Evolutionary conservation across 371 early-diverging fungal species (phyloP), one percentile per base, ranked within the genome.

Genomic region (Blakeslea trispora): DNA sequence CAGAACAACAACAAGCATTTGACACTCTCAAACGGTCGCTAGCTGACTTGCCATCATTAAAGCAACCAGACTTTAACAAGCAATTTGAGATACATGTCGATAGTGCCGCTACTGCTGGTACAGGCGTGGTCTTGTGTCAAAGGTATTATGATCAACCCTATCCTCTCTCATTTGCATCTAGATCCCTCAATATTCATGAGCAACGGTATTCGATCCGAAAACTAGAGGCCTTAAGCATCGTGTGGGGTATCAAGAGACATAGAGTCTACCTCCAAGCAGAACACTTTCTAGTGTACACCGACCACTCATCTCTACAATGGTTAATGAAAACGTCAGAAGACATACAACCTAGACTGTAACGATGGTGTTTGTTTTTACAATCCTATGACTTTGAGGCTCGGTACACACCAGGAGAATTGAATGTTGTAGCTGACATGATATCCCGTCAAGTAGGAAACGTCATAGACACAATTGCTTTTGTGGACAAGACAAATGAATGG

Each of bases 161-260:
- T 46, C 46, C 55, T 14, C 23, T 54, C 3, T 24, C 47, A 0
- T 63, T 44, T 40, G 54, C 57, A 11, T 57, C 57, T 37, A 13
- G 56, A 0, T 39, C 48, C 7, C 19, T 55, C 1, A 31, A 48
- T 1, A 21, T 11, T 8, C 28, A 39, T 4, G 56, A 55, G 28
- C 17, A 23, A 15, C 39, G 42, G n/a, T 55, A 55, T 13, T 24
- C 31, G 4, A 28, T 55, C 0, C 49, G 21, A 18, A 49, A 55
- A 48, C 24, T 48, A 7, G 48, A 55, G 18, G 13, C 14, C 15
- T 22, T 55, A 3, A 28, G 41, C 2, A 31, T 55, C 11, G 3
- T 5, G 3, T 28, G 28, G 28, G 43, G 47, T 13, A 11, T 60
- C 11, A 23, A 45, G 6, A 53, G 50, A 17, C 49, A 53, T 39